Conservation (phyloP, 805 yeast species). For the Maudiozyma barnettii region DNA sequence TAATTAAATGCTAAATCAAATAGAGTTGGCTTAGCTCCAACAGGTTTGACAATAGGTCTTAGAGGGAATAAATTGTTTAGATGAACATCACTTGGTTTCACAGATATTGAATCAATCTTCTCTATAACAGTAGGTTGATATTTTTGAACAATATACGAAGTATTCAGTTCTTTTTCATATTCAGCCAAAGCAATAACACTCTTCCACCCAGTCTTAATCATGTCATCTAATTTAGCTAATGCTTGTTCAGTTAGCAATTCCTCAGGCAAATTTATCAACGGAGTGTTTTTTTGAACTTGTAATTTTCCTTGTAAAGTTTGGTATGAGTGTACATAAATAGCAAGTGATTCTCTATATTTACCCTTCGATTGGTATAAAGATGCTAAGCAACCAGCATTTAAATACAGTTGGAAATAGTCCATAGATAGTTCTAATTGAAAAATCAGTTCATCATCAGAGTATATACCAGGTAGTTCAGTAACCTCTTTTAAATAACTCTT, state of each 20-base stretch:
- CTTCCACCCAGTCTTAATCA: conserved; percentile 30
- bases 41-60: conserved; percentile 43
- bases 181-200: conserved; percentile 31
- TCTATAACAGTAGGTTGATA: conserved; percentile 33
- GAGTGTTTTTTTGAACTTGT: conserved; percentile 4
- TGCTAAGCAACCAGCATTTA: conserved; percentile 22
- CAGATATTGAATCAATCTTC: conserved; percentile 14
- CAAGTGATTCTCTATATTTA: conserved; percentile 23
- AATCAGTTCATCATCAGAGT: conserved; percentile 65
- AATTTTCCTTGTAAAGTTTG: conserved; percentile 12
- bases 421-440: conserved; percentile 22
- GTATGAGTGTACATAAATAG: conserved; percentile 21
- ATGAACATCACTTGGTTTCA: conserved; percentile 16
- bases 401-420: conserved; percentile 14
- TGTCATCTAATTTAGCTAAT: conserved; percentile 40
- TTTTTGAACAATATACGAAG: conserved; percentile 4
- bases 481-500: conserved; percentile 47
- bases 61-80: conserved; percentile 22
- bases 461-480: conserved; percentile 83
- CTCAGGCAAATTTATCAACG: conserved; percentile 14
- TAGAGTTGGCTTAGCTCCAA: conserved; percentile 77
- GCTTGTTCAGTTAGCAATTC: conserved; percentile 28
- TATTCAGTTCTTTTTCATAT: conserved; percentile 19
- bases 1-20: conserved; percentile 88
- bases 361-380: conserved; percentile 22